Conservation (phyloP, 495 filamentous ascomycete genomes). For the Alectoria sarmentosa region DNA sequence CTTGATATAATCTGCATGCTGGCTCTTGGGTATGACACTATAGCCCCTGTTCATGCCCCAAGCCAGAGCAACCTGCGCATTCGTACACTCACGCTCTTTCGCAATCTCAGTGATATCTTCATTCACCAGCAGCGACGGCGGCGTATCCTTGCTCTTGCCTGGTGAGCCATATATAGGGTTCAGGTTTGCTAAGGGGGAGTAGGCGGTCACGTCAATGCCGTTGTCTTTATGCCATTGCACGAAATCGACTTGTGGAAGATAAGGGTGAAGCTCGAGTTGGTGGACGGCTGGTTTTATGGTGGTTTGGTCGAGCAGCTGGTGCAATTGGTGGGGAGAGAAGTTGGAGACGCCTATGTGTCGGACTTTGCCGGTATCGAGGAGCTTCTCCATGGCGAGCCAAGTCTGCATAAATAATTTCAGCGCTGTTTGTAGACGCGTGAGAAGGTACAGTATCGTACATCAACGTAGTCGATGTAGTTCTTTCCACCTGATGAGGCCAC, state of each 20-base stretch:
- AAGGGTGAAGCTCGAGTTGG: conserved; percentile 59
- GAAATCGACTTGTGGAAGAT: conserved; percentile 47
- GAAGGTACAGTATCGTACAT: conserved; percentile 18
- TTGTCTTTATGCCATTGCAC: conserved; percentile 41
- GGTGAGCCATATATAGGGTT: conserved; percentile 39
- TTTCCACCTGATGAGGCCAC: conserved; percentile 25
- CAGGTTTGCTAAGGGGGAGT: conserved; percentile 51
- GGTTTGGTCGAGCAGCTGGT: conserved; percentile 34
- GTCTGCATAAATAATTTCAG: conserved; percentile 13
- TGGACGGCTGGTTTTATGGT: conserved; percentile 46
- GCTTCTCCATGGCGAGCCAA: conserved; percentile 48
- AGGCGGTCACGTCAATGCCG: conserved; percentile 52
- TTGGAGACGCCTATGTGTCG: conserved; percentile 55
- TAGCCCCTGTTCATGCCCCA: conserved; percentile 47
- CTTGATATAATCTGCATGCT: conserved; percentile 41
- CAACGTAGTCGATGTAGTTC: conserved; percentile 21
- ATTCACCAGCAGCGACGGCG: conserved; percentile 24
- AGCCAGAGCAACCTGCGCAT: conserved; percentile 44
- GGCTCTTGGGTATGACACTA: conserved; percentile 50
- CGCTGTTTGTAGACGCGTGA: not conserved
- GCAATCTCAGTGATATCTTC: conserved; percentile 36
- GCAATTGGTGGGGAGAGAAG: conserved; percentile 42
- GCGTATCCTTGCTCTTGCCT: conserved; percentile 32
- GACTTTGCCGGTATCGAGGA: conserved; percentile 49
- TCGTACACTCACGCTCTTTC: conserved; percentile 36